phyloP scores from a whole-genome alignment of 495 filamentous ascomycete species.

The Penicillium chermesinum region DNA sequence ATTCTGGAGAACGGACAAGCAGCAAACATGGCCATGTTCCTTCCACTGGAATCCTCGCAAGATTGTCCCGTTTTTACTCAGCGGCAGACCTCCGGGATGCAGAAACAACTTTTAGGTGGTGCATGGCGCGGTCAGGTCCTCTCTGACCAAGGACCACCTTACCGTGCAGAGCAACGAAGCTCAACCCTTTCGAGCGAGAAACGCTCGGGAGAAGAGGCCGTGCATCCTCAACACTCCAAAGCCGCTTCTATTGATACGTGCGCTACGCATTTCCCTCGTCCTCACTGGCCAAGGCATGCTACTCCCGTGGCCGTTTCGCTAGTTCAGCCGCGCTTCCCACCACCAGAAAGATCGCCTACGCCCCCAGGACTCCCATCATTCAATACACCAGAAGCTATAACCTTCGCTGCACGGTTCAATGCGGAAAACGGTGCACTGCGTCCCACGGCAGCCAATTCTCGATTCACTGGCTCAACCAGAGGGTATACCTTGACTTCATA shows the following conservation, averaged over 20 bases:
- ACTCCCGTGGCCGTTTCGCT: conserved; percentile 22
- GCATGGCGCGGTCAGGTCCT: conserved; percentile 13
- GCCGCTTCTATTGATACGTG: conserved; percentile 20
- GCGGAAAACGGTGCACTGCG: conserved; percentile 3
- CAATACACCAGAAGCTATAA: conserved; percentile 38
- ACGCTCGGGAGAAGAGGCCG: neutral
- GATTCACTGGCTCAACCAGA: neutral
- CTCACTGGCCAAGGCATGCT: conserved; percentile 23
- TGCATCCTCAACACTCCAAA: conserved; percentile 14
- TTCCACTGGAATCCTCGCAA: conserved; percentile 10
- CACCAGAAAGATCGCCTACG: conserved; percentile 38
- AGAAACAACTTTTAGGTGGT: conserved; percentile 1
- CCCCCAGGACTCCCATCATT: conserved; percentile 47
- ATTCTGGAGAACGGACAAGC: conserved; percentile 25
- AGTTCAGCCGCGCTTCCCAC: conserved; percentile 33
- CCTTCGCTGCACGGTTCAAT: conserved; percentile 27
- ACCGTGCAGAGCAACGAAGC: neutral
- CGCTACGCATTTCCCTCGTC: conserved; percentile 4
- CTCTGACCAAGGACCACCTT: conserved; percentile 13
- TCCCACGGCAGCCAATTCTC: neutral
- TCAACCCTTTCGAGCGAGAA: neutral
- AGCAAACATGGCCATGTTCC: conserved; percentile 32
- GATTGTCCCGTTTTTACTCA: conserved; percentile 1
- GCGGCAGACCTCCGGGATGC: neutral
- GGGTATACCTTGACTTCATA: conserved; percentile 15